A percentile compares a stretch with the other conserved stretches of the same genome.
Conservation (phyloP, 768 basidiomycete species). For the Pulveroboletus ravenelii region DNA sequence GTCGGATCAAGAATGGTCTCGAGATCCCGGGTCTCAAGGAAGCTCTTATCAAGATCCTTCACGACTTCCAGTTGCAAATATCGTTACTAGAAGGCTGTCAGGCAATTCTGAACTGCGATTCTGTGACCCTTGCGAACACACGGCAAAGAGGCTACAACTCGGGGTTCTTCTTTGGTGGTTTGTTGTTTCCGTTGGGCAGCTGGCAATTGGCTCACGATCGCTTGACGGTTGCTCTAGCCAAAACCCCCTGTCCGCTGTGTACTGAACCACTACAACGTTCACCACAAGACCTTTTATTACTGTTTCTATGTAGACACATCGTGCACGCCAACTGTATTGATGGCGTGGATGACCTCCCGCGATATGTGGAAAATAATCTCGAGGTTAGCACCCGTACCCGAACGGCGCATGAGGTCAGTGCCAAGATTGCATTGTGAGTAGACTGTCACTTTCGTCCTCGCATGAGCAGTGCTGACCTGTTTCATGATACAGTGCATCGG, state of each 20-base stretch:
- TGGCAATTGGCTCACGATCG: not conserved
- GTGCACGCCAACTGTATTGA: conserved; percentile 77
- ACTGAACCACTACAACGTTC: conserved; percentile 49
- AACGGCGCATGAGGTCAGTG: conserved; percentile 47
- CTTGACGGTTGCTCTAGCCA: conserved; percentile 38
- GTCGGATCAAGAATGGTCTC: conserved; percentile 91
- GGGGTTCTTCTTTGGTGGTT: conserved; percentile 76
- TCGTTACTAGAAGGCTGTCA: conserved; percentile 91
- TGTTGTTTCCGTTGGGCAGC: conserved; percentile 22
- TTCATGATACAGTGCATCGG: conserved; percentile 52
- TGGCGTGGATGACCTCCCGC: conserved; percentile 60
- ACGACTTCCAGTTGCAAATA: conserved; percentile 93
- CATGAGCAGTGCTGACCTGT: not conserved
- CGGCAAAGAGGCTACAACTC: conserved; percentile 74
- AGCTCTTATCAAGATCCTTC: conserved; percentile 93
- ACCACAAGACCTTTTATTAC: conserved; percentile 56
- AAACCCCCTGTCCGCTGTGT: conserved; percentile 66
- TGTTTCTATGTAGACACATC: conserved; percentile 86
- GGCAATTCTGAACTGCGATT: conserved; percentile 80
- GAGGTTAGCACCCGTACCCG: conserved; percentile 39
- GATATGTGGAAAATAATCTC: conserved; percentile 49
- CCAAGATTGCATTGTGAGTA: conserved; percentile 76
- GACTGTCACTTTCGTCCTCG: not conserved
- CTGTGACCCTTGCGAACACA: conserved; percentile 59
- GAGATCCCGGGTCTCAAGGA: conserved; percentile 95